Evolutionary conservation across 2,329 filamentous ascomycete genomes (phyloP), one percentile per base, ranked within the genome.

Genomic region (Paramyrothecium sp.): DNA sequence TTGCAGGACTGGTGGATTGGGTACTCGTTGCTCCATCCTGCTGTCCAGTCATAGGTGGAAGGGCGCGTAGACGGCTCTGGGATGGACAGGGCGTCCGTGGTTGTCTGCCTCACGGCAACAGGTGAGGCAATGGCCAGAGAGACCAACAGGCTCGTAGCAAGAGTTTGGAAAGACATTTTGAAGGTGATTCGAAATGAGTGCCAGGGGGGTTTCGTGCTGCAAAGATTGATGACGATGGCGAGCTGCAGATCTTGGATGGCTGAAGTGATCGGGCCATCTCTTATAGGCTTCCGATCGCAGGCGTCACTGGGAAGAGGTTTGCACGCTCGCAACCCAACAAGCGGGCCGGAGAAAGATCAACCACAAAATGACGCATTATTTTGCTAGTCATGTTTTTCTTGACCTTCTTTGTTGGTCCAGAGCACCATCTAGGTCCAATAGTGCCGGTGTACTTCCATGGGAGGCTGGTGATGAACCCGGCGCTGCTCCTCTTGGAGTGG

Each of bases 1-100:
- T 90, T 90, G 75, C 88, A 90, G 22, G 85, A 89, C 34, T 76
- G 68, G 70, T 90, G 88, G 67, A 90, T 88, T 17, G 75, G 72
- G 62, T 73, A 80, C 12, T 60, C 58, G 58, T 67, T 65, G 19
- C 65, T 57, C 70, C 71, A 74, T 23, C 68, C 69, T 5, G 65
- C 63, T 26, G 69, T 60, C 72, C 72, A 74, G 59, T 67, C 61
- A 59, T 73, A 74, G 26, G 54, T 54, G n/a, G 54, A 54, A 30
- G 61, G 34, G n/a, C 64, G 63, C 3, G 66, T 46, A 3, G 65
- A 57, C 1, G 65, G 53, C 16, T 64, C 47, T 1, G 65, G 22
- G 4, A 51, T 51, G 23, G 59, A 26, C 38, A 53, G 22, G 50
- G 68, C 62, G n/a, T 55, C 2, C 33, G 63, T 59, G n/a, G 63